phyloP scores from a whole-genome alignment of 306 rosid genomes.

The Neltuma alba region DNA sequence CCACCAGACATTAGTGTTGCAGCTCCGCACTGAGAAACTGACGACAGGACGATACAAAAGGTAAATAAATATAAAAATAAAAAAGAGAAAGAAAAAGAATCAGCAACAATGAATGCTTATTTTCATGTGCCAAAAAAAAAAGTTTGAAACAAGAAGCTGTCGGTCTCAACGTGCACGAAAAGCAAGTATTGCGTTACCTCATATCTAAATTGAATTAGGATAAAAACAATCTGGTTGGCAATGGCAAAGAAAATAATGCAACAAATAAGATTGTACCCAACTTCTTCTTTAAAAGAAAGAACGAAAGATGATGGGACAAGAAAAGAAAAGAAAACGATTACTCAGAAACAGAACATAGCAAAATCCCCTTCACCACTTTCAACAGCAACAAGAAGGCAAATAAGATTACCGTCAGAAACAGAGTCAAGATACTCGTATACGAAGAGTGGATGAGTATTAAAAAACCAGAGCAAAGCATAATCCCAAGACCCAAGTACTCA shows the following conservation, averaged over 20 bases:
- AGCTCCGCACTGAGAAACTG: constrained; percentile 57
- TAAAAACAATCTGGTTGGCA: not conserved
- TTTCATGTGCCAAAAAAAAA: not conserved
- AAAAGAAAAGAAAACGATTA: not conserved
- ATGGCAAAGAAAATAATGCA: constrained; percentile 3
- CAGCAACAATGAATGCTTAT: constrained; percentile 29
- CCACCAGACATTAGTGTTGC: constrained; percentile 51
- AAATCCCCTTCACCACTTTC: not conserved
- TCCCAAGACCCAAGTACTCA: not conserved
- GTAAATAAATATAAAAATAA: not conserved
- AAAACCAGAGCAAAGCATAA: not conserved
- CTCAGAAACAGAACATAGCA: not conserved
- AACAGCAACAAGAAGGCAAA: not conserved
- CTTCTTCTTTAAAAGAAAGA: not conserved
- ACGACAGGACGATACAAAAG: constrained; percentile 11
- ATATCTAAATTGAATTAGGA: not conserved
- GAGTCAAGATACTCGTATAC: not conserved
- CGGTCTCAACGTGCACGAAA: constrained; percentile 12
- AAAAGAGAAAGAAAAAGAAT: constrained; percentile 19
- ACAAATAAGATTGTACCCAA: not conserved
- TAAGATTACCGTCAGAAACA: not conserved
- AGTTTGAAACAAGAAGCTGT: constrained; percentile 4
- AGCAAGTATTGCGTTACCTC: not conserved
- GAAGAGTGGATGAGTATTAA: not conserved
- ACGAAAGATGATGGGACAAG: not conserved